phyloP scores from a whole-genome alignment of 2,329 filamentous ascomycete genomes.

The Fusarium xylarioides region DNA sequence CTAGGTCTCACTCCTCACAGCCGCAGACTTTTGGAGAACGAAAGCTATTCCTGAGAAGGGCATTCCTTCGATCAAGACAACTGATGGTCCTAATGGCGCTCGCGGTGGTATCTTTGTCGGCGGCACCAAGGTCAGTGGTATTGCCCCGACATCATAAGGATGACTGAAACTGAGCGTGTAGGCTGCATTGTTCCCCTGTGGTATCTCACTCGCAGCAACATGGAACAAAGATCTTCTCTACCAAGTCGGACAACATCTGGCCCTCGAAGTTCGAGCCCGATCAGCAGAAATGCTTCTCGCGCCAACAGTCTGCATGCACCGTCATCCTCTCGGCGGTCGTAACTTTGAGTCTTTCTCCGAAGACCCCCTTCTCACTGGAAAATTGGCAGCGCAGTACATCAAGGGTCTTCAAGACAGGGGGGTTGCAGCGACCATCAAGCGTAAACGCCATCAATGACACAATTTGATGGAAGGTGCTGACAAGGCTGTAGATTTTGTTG shows the following conservation, averaged over 20 bases:
- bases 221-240: conserved; percentile 78
- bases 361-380: conserved; percentile 80
- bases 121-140: conserved; percentile 63
- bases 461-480: background rate
- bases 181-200: conserved; percentile 82
- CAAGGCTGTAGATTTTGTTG: conserved; percentile 64
- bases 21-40: conserved; percentile 76
- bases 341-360: conserved; percentile 91
- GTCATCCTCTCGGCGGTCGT: conserved; percentile 82
- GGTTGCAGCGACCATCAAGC: conserved; percentile 82
- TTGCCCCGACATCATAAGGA: accelerated
- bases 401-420: conserved; percentile 77
- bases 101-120: conserved; percentile 75
- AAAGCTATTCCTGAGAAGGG: conserved; percentile 69
- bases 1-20: conserved; percentile 67
- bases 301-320: conserved; percentile 83
- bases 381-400: conserved; percentile 76
- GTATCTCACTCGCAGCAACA: conserved; percentile 79
- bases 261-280: conserved; percentile 75
- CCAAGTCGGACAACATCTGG: conserved; percentile 75
- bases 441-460: conserved; percentile 49
- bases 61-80: conserved; percentile 72
- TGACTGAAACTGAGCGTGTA: conserved; percentile 43
- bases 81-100: conserved; percentile 76
- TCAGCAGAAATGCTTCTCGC: conserved; percentile 78